Percentiles rank a stretch among this genome's conserved stretches.
Conservation (phyloP, 352 stramenopile genomes). For the Phytopythium cucurbitacearum region DNA sequence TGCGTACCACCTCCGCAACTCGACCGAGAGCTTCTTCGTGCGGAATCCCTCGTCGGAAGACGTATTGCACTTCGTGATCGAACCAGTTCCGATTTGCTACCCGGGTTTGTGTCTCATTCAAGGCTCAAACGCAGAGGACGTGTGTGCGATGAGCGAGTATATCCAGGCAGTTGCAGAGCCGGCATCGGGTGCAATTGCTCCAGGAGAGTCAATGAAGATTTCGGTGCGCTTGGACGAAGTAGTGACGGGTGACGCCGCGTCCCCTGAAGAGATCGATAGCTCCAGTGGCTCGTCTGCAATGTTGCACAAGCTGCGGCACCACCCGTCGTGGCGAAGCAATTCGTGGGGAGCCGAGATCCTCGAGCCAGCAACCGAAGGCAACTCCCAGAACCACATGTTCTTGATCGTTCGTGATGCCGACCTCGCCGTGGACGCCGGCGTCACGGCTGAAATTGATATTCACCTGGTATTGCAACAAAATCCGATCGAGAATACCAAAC, state of each 20-base stretch:
- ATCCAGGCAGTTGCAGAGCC: conserved; percentile 71
- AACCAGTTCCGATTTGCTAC: conserved; percentile 58
- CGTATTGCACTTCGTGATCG: conserved; percentile 72
- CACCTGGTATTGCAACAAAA: conserved; percentile 67
- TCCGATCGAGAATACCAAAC: conserved; percentile 25
- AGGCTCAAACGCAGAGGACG: conserved; percentile 42
- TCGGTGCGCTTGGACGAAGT: conserved; percentile 75
- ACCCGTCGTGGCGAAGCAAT: conserved; percentile 80
- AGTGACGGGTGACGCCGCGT: conserved; percentile 15
- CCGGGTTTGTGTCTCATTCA: conserved; percentile 63
- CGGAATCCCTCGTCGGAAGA: conserved; percentile 66
- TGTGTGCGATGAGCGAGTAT: conserved; percentile 74
- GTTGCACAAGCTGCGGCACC: conserved; percentile 73
- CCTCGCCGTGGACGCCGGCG: conserved; percentile 38
- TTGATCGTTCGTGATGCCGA: conserved; percentile 71
- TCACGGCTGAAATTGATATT: conserved; percentile 63
- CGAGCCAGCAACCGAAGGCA: conserved; percentile 34
- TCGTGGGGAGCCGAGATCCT: conserved; percentile 67
- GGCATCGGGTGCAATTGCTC: conserved; percentile 62
- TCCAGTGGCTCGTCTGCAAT: conserved; percentile 26
- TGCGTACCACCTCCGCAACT: conserved; percentile 65
- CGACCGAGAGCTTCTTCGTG: conserved; percentile 75
- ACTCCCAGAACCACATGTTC: conserved; percentile 66
- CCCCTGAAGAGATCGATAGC: conserved; percentile 28
- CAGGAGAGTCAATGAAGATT: conserved; percentile 75